Evolutionary conservation across 2,329 filamentous ascomycete genomes (phyloP).

Genomic region (Nannizzia gypsea): DNA sequence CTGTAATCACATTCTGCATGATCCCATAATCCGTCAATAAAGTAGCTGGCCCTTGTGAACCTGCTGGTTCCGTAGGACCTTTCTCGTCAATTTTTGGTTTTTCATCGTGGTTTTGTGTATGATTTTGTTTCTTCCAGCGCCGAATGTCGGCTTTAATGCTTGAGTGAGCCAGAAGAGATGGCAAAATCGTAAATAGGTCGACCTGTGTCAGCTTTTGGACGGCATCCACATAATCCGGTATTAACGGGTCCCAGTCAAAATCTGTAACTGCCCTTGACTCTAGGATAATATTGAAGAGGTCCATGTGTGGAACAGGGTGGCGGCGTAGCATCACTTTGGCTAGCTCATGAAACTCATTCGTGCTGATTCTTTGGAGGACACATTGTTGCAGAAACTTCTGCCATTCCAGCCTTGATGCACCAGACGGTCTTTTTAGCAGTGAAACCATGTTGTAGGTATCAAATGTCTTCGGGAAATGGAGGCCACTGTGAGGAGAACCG

Average conservation of each 20-base stretch:
- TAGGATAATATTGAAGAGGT: constrained; percentile 27
- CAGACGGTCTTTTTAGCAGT: neutral
- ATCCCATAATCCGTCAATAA: constrained; percentile 34
- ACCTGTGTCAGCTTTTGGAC: constrained; percentile 26
- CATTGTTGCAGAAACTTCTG: constrained; percentile 11
- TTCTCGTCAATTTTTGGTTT: neutral
- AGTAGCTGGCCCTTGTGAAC: constrained; percentile 15
- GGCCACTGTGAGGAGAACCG: neutral
- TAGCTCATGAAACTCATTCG: constrained; percentile 28
- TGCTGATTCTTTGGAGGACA: constrained; percentile 9
- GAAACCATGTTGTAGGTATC: neutral
- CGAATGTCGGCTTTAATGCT: constrained; percentile 21
- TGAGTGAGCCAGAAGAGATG: constrained; percentile 25
- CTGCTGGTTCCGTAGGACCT: neutral
- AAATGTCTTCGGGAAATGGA: neutral
- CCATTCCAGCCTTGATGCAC: constrained; percentile 10
- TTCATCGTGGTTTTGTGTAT: neutral
- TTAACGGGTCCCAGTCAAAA: constrained; percentile 32
- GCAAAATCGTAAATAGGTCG: constrained; percentile 25
- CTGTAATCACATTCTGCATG: constrained; percentile 32
- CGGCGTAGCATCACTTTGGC: constrained; percentile 25
- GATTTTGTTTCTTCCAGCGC: neutral
- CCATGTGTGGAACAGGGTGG: constrained; percentile 22
- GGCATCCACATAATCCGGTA: constrained; percentile 31
- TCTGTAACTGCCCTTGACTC: constrained; percentile 23